phyloP scores from a whole-genome alignment of 2,329 filamentous ascomycete species.

The Colletotrichum tofieldiae region DNA sequence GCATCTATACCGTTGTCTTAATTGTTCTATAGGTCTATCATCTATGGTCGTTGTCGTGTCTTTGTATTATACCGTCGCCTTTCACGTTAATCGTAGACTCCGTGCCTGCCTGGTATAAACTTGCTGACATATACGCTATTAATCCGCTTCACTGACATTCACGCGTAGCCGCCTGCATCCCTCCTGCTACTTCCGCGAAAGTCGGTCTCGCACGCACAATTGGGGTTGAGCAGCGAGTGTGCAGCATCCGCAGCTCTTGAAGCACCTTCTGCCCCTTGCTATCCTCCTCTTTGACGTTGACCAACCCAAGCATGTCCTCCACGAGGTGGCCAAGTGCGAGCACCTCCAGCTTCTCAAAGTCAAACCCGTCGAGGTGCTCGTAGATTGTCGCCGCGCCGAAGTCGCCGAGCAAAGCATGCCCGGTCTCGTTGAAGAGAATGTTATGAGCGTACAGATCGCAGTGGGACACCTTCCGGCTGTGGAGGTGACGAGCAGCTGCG shows the following conservation, averaged over 20 bases:
- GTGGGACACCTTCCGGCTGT: conserved; percentile 60
- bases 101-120: background rate
- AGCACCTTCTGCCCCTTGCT: conserved; percentile 23
- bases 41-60: background rate
- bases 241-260: conserved; percentile 48
- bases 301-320: conserved; percentile 60
- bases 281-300: conserved; percentile 43
- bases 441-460: conserved; percentile 66
- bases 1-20: background rate
- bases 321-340: conserved; percentile 64
- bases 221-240: conserved; percentile 48
- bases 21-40: background rate
- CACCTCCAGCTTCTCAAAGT: conserved; percentile 62
- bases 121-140: background rate
- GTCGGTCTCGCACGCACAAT: conserved; percentile 50
- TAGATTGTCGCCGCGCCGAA: conserved; percentile 66
- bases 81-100: background rate
- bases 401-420: conserved; percentile 63
- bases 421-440: conserved; percentile 58
- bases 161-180: background rate
- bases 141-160: background rate
- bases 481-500: conserved; percentile 60
- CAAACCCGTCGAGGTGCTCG: conserved; percentile 44
- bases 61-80: background rate
- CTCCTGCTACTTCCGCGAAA: conserved; percentile 50